Evolutionary conservation across 345 rosid species (phyloP).

Genomic region (Eucalyptus sp.): DNA sequence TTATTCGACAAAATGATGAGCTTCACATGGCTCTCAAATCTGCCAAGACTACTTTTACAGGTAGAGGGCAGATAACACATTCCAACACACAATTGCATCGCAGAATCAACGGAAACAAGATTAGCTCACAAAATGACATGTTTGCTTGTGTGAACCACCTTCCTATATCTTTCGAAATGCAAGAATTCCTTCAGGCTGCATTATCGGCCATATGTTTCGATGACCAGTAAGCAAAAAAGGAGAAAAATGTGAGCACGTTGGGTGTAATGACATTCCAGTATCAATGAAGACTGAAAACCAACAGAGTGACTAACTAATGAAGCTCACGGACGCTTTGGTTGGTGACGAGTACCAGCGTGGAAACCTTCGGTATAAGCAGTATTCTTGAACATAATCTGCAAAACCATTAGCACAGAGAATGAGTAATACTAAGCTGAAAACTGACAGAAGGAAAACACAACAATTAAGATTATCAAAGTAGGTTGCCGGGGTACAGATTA

Average conservation of each 20-base stretch:
- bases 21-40: background rate
- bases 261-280: background rate
- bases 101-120: background rate
- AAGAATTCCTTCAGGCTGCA: background rate
- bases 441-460: background rate
- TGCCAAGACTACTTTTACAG: background rate
- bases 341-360: conserved; percentile 35
- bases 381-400: conserved; percentile 79
- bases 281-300: background rate
- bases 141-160: background rate
- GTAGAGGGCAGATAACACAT: background rate
- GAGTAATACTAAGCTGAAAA: background rate
- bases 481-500: background rate
- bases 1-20: background rate
- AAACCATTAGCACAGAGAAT: background rate
- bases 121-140: background rate
- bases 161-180: background rate
- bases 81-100: background rate
- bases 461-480: background rate
- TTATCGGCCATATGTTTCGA: background rate
- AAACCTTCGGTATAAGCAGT: conserved; percentile 78
- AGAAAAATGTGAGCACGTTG: background rate
- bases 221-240: background rate
- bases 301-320: background rate
- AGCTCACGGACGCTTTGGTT: conserved; percentile 19